phyloP scores from a whole-genome alignment of 805 yeast species.

The Pichia paraexigua region DNA sequence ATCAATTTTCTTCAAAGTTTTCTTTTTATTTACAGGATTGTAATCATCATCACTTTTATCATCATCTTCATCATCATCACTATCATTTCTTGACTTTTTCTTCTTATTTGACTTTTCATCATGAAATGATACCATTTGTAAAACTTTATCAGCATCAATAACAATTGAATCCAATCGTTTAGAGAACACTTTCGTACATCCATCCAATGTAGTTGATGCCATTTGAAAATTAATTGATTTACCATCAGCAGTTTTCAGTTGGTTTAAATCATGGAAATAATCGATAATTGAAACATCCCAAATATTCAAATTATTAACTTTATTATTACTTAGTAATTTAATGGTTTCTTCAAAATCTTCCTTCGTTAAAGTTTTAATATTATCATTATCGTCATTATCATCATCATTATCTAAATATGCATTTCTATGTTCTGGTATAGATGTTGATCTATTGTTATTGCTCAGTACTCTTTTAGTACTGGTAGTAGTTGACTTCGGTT shows the following conservation, averaged over 20 bases:
- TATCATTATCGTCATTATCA: background rate
- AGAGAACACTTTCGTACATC: slow-evolving; percentile 43
- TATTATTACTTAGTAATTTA: slow-evolving; percentile 27
- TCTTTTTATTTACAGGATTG: slow-evolving; percentile 13
- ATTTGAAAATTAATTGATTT: slow-evolving; percentile 38
- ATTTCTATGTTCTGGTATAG: background rate
- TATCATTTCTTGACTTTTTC: background rate
- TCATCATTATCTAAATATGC: background rate
- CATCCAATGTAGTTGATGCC: slow-evolving; percentile 43
- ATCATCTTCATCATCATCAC: slow-evolving; percentile 4
- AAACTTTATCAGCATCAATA: slow-evolving; percentile 28
- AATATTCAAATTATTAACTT: slow-evolving; percentile 39
- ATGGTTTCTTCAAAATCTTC: slow-evolving; percentile 22
- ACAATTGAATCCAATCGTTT: slow-evolving; percentile 39
- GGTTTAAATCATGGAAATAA: slow-evolving; percentile 43
- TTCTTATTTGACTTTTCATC: slow-evolving; percentile 16
- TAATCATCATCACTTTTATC: slow-evolving; percentile 17
- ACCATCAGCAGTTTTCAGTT: slow-evolving; percentile 34
- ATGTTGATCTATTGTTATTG: background rate
- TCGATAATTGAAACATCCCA: slow-evolving; percentile 47
- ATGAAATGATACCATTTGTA: slow-evolving; percentile 52
- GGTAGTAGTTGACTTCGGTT: background rate
- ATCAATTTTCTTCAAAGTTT: slow-evolving; percentile 26
- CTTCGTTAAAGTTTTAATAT: background rate
- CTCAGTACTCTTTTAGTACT: background rate